Base-by-base conservation (phyloP, 2,329 filamentous ascomycete species). In the Epichloe sibirici region DNA sequence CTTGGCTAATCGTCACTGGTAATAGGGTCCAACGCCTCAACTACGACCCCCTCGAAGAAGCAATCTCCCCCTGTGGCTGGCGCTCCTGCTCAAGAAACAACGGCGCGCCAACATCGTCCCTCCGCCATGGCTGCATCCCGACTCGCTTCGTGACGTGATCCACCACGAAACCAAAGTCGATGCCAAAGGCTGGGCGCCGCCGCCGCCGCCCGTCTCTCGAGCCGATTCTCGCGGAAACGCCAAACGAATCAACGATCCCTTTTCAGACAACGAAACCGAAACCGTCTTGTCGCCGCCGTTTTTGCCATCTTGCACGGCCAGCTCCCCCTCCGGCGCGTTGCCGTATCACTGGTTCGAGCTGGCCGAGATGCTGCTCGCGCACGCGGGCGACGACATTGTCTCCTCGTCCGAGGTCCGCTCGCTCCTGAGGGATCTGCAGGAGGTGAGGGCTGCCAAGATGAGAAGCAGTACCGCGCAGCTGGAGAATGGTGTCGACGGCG, bases 281-380 rank as follows among this genome's bases (percentile, higher is more conserved):
- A 59, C 62, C 4, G 55, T 71, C 2, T 64, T 82, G 0, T 81
- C 83, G 0, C 81, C 90, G 4, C 91, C 91, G 0, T 96, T 96
- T 64, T 70, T 94, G 1, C 79, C 82, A 1, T 83, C 84, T 15
- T 88, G 86, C 57, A 90, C 85, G 0, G 81, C 84, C 21, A 74
- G 80, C 46, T 80, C 85, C 81, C 81, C 84, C 8, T 71, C 82
- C 0, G 81, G 82, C 42, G 81, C 83, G 13, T 73, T 98, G 35
- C 93, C 93, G 0, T 97, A 95, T 65, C 91, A 97, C 71, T 98
- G 91, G 90, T 78, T 95, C 43, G 93, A 97, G 69, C 72, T 97
- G 8, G 85, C 86, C 17, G 90, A 95, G 69, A 82, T 94, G 65
- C 74, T 98, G 45, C 78, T 98, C 2, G 86, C 90, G 46, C 85